These are phyloP conservation scores for Ceratobasidium sp. DNA, from an alignment of 1,284 basidiomycete genomes.

Conservation along the genomic window DNA sequence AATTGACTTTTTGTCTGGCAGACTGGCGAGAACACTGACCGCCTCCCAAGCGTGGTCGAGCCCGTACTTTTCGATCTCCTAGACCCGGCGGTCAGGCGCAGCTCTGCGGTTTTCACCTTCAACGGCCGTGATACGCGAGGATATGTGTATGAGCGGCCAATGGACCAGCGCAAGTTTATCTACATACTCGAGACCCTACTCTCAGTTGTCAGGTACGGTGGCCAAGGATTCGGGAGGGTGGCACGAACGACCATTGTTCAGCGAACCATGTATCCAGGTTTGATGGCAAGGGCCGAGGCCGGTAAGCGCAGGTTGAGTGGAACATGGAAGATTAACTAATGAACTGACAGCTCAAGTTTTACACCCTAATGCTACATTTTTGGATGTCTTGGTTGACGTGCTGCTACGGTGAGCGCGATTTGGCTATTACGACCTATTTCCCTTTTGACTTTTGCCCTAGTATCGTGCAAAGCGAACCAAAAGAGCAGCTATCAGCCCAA, in stretches of 20 bases:
- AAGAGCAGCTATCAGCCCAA: slow-evolving; percentile 54
- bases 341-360: slow-evolving; percentile 59
- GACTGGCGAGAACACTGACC: slow-evolving; percentile 1
- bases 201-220: slow-evolving; percentile 83
- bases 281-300: slow-evolving; percentile 64
- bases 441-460: slow-evolving; percentile 53
- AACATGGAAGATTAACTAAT: slow-evolving; percentile 42
- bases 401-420: slow-evolving; percentile 65
- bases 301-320: slow-evolving; percentile 55
- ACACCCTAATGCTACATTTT: slow-evolving; percentile 66
- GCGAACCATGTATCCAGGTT: slow-evolving; percentile 64
- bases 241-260: slow-evolving; percentile 66
- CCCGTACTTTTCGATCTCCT: slow-evolving; percentile 82
- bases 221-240: slow-evolving; percentile 81
- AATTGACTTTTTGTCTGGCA: background rate
- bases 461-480: slow-evolving; percentile 77
- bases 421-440: background rate
- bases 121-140: slow-evolving; percentile 70
- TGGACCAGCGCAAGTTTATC: slow-evolving; percentile 76
- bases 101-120: slow-evolving; percentile 60
- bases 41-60: slow-evolving; percentile 71
- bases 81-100: slow-evolving; percentile 68
- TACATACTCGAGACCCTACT: slow-evolving; percentile 79
- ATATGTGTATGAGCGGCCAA: slow-evolving; percentile 72
- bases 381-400: slow-evolving; percentile 74